These are phyloP conservation scores for Starmerella vaccinii DNA, from an alignment of 805 yeast species.

Conservation along the genomic window DNA sequence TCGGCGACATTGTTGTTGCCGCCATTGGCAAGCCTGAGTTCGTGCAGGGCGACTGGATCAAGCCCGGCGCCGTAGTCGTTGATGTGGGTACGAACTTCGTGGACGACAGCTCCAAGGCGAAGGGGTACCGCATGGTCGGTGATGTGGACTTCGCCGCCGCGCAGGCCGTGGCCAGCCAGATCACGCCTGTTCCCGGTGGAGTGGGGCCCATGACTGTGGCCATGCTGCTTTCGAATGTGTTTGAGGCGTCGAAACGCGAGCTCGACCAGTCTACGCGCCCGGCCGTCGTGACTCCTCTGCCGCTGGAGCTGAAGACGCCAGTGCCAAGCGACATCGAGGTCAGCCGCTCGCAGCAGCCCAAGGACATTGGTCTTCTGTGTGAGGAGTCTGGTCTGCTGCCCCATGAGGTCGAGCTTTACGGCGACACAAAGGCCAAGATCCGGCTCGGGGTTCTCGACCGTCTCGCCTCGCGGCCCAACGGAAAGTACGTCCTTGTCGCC, in stretches of 20 bases:
- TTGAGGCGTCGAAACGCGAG: slow-evolving; percentile 58
- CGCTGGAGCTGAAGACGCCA: slow-evolving; percentile 46
- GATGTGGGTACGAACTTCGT: slow-evolving; percentile 94
- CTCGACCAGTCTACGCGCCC: slow-evolving; percentile 32
- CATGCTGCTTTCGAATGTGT: slow-evolving; percentile 78
- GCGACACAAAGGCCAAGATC: slow-evolving; percentile 83
- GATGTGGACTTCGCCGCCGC: slow-evolving; percentile 80
- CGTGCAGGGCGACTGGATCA: slow-evolving; percentile 81
- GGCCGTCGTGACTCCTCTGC: slow-evolving; percentile 46
- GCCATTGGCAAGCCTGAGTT: slow-evolving; percentile 83
- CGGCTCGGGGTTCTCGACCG: slow-evolving; percentile 60
- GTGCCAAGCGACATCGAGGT: slow-evolving; percentile 89
- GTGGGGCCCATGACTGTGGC: slow-evolving; percentile 99
- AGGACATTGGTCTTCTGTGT: slow-evolving; percentile 65
- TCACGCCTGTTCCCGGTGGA: slow-evolving; percentile 98
- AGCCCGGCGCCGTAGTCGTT: slow-evolving; percentile 71
- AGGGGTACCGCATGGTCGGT: slow-evolving; percentile 82
- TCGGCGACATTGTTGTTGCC: slow-evolving; percentile 81
- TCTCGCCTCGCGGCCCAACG: slow-evolving; percentile 52
- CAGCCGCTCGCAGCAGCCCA: slow-evolving; percentile 81
- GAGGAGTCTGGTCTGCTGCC: slow-evolving; percentile 69
- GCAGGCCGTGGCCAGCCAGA: slow-evolving; percentile 47
- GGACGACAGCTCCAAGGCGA: slow-evolving; percentile 60
- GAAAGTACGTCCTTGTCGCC: slow-evolving; percentile 82
- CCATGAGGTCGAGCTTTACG: slow-evolving; percentile 76